Conservation (phyloP, 768 basidiomycete species). For the Brasilioporus rufonigricans region DNA sequence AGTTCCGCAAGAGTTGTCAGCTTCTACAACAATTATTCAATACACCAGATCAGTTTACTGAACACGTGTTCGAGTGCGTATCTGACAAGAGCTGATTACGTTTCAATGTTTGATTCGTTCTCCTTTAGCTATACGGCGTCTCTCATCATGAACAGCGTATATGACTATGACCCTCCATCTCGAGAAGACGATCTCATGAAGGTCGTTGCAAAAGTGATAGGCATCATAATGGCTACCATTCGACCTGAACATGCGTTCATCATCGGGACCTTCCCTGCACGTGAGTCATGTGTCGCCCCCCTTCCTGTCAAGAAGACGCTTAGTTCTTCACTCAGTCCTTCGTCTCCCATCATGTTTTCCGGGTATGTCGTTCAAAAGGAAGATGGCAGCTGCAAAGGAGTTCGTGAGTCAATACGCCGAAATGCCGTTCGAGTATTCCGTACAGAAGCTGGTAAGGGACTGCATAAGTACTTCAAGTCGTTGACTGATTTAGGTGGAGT, state of each 20-base stretch:
- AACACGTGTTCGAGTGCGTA: background rate
- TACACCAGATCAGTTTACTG: background rate
- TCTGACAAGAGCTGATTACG: background rate
- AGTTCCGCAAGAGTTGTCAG: background rate
- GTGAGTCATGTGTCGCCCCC: too few relatives aligned
- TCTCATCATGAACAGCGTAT: background rate
- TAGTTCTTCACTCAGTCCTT: background rate
- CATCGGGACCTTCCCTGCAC: too few relatives aligned
- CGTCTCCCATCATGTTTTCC: background rate
- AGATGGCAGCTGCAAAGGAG: background rate
- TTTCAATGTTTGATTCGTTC: background rate
- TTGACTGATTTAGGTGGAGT: background rate
- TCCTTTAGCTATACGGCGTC: background rate
- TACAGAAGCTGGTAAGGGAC: background rate
- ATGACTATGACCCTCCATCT: background rate
- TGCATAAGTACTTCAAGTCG: background rate
- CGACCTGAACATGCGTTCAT: background rate
- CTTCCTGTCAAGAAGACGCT: background rate
- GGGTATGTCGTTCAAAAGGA: conserved; percentile 1
- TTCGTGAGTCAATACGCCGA: background rate
- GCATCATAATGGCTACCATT: background rate
- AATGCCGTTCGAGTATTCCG: background rate
- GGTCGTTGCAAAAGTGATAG: background rate
- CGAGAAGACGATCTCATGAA: background rate
- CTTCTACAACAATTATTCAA: background rate